Conservation (phyloP, 768 basidiomycete genomes). For the Phylloporus sp. region DNA sequence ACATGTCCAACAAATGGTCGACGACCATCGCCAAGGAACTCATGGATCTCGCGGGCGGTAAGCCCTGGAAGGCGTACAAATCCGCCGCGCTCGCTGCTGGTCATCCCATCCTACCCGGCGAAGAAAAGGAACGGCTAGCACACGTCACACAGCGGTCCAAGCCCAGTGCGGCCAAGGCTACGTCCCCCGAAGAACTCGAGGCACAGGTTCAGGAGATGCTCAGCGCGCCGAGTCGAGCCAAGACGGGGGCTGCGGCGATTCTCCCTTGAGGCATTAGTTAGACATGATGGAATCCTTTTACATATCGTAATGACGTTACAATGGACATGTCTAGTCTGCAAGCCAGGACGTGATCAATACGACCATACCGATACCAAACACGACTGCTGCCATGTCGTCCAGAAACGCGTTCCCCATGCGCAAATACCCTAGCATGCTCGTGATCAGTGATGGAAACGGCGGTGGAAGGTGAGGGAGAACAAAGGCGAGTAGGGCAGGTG, state of each 20-base stretch:
- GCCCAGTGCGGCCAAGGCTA: constrained; percentile 4
- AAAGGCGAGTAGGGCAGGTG: constrained; percentile 54
- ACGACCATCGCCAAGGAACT: constrained; percentile 62
- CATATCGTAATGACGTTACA: constrained; percentile 4
- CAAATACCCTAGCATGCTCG: constrained; percentile 60
- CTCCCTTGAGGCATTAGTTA: constrained; percentile 25
- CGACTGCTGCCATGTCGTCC: constrained; percentile 63
- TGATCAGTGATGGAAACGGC: constrained; percentile 57
- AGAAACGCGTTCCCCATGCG: constrained; percentile 62
- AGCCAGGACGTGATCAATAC: constrained; percentile 51
- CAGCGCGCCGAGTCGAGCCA: constrained; percentile 24
- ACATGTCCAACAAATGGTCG: constrained; percentile 66
- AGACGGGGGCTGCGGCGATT: constrained; percentile 38
- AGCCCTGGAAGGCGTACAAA: constrained; percentile 55
- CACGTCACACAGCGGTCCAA: constrained; percentile 12
- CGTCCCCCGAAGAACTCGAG: constrained; percentile 18
- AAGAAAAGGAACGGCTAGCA: constrained; percentile 29
- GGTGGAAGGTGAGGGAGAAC: constrained; percentile 63
- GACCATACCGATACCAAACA: constrained; percentile 70
- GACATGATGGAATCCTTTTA: not conserved
- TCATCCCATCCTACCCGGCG: constrained; percentile 45
- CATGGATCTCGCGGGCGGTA: constrained; percentile 61
- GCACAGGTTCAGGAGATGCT: constrained; percentile 30
- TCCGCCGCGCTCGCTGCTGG: constrained; percentile 42
- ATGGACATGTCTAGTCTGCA: constrained; percentile 10